These are phyloP conservation scores for Rossbeevera mucosa DNA, from an alignment of 768 basidiomycete species.

Conservation along the genomic window DNA sequence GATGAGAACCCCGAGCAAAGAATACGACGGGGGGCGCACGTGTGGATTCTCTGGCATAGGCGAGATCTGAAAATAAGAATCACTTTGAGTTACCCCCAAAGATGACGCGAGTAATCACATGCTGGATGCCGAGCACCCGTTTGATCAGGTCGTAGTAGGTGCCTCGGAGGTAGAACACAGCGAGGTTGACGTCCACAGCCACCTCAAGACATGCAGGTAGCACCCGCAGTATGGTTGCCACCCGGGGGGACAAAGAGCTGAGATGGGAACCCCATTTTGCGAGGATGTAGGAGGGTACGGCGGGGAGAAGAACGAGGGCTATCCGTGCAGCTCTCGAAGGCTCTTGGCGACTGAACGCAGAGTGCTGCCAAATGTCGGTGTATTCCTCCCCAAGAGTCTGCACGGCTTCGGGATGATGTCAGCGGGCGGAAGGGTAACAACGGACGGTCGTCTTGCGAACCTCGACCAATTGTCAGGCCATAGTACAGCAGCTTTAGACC, in stretches of 20 bases:
- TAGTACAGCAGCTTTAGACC: slow-evolving; percentile 65
- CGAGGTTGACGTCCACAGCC: slow-evolving; percentile 67
- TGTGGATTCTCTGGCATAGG: slow-evolving; percentile 67
- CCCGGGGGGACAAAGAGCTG: slow-evolving; percentile 29
- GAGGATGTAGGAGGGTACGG: slow-evolving; percentile 60
- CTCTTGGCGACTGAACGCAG: slow-evolving; percentile 34
- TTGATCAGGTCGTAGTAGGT: slow-evolving; percentile 73
- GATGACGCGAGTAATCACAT: slow-evolving; percentile 42
- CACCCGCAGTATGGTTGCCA: slow-evolving; percentile 29
- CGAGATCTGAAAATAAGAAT: slow-evolving; percentile 52
- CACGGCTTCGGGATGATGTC: slow-evolving; percentile 42
- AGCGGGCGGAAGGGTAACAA: slow-evolving; percentile 1
- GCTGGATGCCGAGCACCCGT: slow-evolving; percentile 61
- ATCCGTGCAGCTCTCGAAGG: slow-evolving; percentile 46
- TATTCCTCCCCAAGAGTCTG: slow-evolving; percentile 93
- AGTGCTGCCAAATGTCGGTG: slow-evolving; percentile 77
- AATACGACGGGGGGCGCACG: slow-evolving; percentile 76
- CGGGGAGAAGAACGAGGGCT: slow-evolving; percentile 59
- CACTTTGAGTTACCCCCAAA: neutral
- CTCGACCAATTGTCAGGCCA: slow-evolving; percentile 69
- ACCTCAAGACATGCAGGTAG: slow-evolving; percentile 54
- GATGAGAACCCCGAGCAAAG: slow-evolving; percentile 76
- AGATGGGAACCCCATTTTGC: slow-evolving; percentile 44
- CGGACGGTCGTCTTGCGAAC: slow-evolving; percentile 35
- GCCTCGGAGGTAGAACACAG: slow-evolving; percentile 74